phyloP scores from a whole-genome alignment of 768 basidiomycete species.

The Panaeolus cyanescens region DNA sequence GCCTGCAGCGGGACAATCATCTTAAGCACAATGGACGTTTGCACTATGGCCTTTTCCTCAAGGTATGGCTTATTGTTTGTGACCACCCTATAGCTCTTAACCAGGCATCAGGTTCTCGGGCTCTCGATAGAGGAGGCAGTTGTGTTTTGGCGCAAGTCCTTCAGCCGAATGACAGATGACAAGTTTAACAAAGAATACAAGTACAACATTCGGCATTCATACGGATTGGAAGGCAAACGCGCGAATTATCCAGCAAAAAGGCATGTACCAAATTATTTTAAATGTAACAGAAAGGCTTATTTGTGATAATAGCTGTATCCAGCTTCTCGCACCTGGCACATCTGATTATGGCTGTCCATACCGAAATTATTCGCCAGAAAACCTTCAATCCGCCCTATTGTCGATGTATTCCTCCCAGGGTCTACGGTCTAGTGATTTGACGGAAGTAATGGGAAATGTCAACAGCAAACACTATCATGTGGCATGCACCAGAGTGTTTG shows the following conservation, averaged over 20 bases:
- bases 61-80: conserved; percentile 51
- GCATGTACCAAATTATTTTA: conserved; percentile 37
- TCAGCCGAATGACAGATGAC: conserved; percentile 81
- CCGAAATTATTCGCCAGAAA: conserved; percentile 83
- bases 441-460: conserved; percentile 81
- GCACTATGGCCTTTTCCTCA: conserved; percentile 93
- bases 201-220: conserved; percentile 96
- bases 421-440: conserved; percentile 66
- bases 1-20: conserved; percentile 74
- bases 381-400: conserved; percentile 76
- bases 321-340: conserved; percentile 69
- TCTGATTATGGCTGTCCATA: conserved; percentile 91
- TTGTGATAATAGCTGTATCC: conserved; percentile 70
- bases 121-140: conserved; percentile 94
- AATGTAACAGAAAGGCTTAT: neutral
- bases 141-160: conserved; percentile 90
- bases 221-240: conserved; percentile 91
- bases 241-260: conserved; percentile 94
- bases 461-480: conserved; percentile 88
- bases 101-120: conserved; percentile 71
- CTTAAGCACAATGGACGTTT: conserved; percentile 91
- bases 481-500: conserved; percentile 96
- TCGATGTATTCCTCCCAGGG: conserved; percentile 67
- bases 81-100: neutral
- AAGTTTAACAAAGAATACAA: conserved; percentile 98